Conservation (phyloP, 208 protist species). For the Acanthamoeba triangularis region DNA sequence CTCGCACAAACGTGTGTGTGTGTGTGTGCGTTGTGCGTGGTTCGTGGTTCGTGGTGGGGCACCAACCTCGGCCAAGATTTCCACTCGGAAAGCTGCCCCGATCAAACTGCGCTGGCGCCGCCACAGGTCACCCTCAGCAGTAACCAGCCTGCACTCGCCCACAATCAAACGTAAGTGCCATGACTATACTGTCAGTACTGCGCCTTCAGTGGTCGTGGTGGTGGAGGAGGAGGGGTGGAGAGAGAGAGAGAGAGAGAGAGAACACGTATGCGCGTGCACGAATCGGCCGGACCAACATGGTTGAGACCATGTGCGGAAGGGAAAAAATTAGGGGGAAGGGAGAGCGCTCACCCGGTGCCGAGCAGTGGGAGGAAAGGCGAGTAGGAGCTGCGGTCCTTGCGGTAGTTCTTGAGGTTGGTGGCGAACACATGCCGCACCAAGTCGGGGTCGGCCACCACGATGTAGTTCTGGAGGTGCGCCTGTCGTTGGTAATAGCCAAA, state of each 20-base stretch:
- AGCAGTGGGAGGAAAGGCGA: constrained; percentile 95
- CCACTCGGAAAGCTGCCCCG: constrained; percentile 93
- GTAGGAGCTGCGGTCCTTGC: constrained; percentile 93
- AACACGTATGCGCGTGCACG: too few species aligned
- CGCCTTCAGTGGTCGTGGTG: too few species aligned
- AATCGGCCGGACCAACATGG: neutral
- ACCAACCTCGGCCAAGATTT: constrained; percentile 92
- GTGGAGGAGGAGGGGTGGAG: neutral
- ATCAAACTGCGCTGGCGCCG: constrained; percentile 93
- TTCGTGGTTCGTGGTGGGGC: neutral
- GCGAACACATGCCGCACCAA: constrained; percentile 93
- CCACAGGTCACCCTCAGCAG: constrained; percentile 94
- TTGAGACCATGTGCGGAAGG: neutral
- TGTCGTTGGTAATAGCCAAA: too few species aligned
- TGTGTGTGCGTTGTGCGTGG: too few species aligned
- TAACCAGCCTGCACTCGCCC: constrained; percentile 89
- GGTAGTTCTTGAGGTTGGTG: constrained; percentile 94
- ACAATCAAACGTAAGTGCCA: neutral
- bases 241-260: neutral
- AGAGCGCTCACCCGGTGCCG: constrained; percentile 82
- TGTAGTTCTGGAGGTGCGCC: constrained; percentile 89
- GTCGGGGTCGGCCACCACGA: constrained; percentile 93
- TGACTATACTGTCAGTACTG: too few species aligned
- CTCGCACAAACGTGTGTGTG: neutral
- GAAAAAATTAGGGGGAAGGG: neutral